Conservation (phyloP, 345 rosid species). For the Bretschneidera sinensis region DNA sequence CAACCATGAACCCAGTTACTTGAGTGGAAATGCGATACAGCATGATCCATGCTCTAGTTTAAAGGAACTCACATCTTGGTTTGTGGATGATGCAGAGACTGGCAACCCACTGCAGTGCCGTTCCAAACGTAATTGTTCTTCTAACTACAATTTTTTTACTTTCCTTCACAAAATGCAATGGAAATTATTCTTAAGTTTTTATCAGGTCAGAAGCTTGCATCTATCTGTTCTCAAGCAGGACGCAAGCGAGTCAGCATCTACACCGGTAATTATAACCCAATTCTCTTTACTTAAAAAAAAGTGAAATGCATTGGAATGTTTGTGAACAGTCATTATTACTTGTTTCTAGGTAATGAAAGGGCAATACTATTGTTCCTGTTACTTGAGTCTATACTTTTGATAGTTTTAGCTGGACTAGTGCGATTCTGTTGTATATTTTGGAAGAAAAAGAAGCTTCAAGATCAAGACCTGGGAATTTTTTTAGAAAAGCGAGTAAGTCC, state of each 20-base stretch:
- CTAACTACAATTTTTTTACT: background rate
- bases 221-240: constrained; percentile 59
- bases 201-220: constrained; percentile 56
- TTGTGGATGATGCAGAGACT: constrained; percentile 37
- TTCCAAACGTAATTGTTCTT: constrained; percentile 30
- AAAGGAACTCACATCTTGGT: constrained; percentile 1
- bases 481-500: constrained; percentile 66
- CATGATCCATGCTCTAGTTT: no score
- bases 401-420: constrained; percentile 52
- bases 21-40: no score
- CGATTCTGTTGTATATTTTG: constrained; percentile 79
- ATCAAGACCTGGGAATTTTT: constrained; percentile 52
- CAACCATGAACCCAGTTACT: no score
- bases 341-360: constrained; percentile 50
- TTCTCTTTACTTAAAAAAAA: background rate
- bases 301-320: background rate
- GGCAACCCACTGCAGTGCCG: constrained; percentile 64
- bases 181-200: background rate
- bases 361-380: constrained; percentile 49
- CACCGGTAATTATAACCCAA: constrained; percentile 35
- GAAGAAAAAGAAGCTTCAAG: constrained; percentile 78
- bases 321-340: background rate
- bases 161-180: background rate
- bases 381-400: constrained; percentile 53
- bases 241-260: constrained; percentile 36